A percentile compares a stretch with the other conserved stretches of the same genome.
Conservation (phyloP, 805 yeast species). For the Saccharomycopsis schoenii region DNA sequence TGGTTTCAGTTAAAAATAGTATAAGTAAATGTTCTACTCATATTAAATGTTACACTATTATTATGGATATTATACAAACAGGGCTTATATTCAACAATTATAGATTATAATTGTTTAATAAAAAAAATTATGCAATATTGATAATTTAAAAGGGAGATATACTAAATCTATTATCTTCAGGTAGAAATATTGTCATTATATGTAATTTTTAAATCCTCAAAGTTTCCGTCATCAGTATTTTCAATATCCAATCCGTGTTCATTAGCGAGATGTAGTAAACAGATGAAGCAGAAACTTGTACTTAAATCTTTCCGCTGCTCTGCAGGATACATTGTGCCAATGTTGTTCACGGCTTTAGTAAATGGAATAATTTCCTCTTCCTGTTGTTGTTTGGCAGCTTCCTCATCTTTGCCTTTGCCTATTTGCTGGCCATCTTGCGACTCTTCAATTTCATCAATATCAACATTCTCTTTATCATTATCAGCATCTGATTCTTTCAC, state of each 20-base stretch:
- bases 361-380: conserved; percentile 25
- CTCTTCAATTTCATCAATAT: conserved; percentile 16
- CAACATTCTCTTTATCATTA: conserved; percentile 14
- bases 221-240: conserved; percentile 25
- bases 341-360: conserved; percentile 38
- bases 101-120: no score
- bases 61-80: no score
- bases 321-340: conserved; percentile 42
- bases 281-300: conserved; percentile 78
- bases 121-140: not conserved
- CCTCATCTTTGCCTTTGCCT: not conserved
- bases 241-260: conserved; percentile 63
- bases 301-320: conserved; percentile 59
- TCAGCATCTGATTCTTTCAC: conserved; percentile 27
- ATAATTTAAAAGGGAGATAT: not conserved
- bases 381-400: conserved; percentile 2
- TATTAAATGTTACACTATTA: no score
- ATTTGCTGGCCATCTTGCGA: conserved; percentile 5
- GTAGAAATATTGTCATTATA: conserved; percentile 6
- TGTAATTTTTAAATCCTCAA: conserved; percentile 13
- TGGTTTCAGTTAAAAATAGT: no score
- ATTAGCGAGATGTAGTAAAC: conserved; percentile 76
- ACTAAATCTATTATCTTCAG: not conserved
- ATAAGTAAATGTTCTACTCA: no score
- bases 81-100: no score